These are phyloP conservation scores for Microthyrium microscopicum DNA, from an alignment of 2,329 filamentous ascomycete genomes.

Conservation along the genomic window DNA sequence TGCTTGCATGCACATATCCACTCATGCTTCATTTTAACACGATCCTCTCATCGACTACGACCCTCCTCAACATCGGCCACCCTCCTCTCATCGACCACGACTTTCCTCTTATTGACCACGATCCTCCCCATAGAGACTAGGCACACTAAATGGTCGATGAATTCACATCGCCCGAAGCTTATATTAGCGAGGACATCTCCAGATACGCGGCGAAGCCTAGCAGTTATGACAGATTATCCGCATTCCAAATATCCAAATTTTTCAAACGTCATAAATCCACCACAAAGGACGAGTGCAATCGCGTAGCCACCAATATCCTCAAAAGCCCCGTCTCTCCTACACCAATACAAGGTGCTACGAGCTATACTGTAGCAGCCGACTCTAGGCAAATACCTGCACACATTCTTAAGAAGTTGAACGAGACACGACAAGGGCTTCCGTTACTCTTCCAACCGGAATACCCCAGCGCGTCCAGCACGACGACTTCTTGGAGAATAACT, in stretches of 20 bases:
- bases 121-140: constrained; percentile 1
- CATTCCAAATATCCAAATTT: constrained; percentile 10
- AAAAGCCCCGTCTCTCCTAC: constrained; percentile 11
- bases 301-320: constrained; percentile 10
- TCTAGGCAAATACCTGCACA: constrained; percentile 8
- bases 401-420: constrained; percentile 2
- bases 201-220: constrained; percentile 10
- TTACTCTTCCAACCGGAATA: constrained; percentile 10
- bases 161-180: constrained; percentile 9
- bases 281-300: constrained; percentile 10
- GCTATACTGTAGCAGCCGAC: constrained; percentile 10
- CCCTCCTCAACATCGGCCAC: constrained; percentile 1
- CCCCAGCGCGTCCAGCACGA: constrained; percentile 5
- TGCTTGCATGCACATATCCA: constrained; percentile 8
- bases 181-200: constrained; percentile 10
- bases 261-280: constrained; percentile 10
- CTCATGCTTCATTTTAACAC: constrained; percentile 8
- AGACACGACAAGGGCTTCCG: not conserved
- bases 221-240: constrained; percentile 11
- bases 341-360: constrained; percentile 9
- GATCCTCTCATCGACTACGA: constrained; percentile 6
- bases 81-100: constrained; percentile 8
- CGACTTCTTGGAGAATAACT: constrained; percentile 10
- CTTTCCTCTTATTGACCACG: constrained; percentile 6
- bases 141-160: constrained; percentile 8